phyloP scores from a whole-genome alignment of 768 basidiomycete species.

The Trametopsis cervina region DNA sequence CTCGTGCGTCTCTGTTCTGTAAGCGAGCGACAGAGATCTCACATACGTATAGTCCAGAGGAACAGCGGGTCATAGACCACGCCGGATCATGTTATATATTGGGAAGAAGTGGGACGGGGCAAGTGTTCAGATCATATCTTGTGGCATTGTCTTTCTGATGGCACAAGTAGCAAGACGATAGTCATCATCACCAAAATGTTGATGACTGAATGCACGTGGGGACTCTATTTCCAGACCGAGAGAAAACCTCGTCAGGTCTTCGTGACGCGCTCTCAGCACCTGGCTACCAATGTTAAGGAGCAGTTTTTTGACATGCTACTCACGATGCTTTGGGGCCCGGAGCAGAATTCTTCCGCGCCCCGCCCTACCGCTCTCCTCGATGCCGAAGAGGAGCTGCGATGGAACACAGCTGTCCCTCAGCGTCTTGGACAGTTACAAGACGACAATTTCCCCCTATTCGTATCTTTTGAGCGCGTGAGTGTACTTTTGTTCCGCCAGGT shows the following conservation, averaged over 20 bases:
- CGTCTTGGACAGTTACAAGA: constrained; percentile 32
- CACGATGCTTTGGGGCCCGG: no score
- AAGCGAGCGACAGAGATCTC: no score
- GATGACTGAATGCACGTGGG: constrained; percentile 51
- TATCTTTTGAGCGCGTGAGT: constrained; percentile 32
- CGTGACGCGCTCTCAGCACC: constrained; percentile 59
- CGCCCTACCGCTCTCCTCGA: constrained; percentile 28
- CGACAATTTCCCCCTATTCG: constrained; percentile 56
- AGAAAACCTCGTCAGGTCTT: constrained; percentile 60
- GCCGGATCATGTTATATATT: constrained; percentile 56
- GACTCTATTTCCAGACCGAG: constrained; percentile 27
- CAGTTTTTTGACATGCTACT: no score
- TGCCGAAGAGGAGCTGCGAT: constrained; percentile 36
- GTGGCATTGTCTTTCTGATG: not conserved
- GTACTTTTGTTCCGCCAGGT: not conserved
- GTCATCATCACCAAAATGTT: constrained; percentile 76
- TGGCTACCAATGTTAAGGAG: constrained; percentile 66
- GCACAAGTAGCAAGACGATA: constrained; percentile 69
- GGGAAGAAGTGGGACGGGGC: constrained; percentile 74
- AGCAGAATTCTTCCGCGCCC: no score
- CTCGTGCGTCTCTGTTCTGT: constrained; percentile 18
- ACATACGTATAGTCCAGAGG: constrained; percentile 37
- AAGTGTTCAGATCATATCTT: constrained; percentile 6
- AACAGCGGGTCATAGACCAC: constrained; percentile 54
- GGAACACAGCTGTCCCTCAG: constrained; percentile 23